phyloP scores from a whole-genome alignment of 2,329 filamentous ascomycete genomes.

The Capronia coronata region DNA sequence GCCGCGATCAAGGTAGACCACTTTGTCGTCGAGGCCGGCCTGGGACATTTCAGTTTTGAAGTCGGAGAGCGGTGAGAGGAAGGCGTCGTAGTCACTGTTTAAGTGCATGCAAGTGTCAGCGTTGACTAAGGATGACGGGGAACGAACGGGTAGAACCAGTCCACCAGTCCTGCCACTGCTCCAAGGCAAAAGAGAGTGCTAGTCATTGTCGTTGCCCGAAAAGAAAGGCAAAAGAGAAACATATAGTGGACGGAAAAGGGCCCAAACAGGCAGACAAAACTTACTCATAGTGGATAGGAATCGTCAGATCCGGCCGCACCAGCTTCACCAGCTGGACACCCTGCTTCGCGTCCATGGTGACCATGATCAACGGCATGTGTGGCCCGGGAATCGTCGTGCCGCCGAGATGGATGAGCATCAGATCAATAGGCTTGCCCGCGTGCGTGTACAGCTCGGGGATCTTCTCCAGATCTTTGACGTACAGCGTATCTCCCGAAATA shows the following conservation, averaged over 20 bases:
- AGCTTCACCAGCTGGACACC: conserved; percentile 55
- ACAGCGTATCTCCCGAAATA: conserved; percentile 60
- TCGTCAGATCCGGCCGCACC: conserved; percentile 55
- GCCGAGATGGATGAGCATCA: conserved; percentile 62
- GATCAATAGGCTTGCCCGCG: conserved; percentile 50
- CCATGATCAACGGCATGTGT: conserved; percentile 55
- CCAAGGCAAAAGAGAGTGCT: too few relatives aligned
- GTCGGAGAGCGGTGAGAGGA: conserved; percentile 53
- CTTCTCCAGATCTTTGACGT: conserved; percentile 56
- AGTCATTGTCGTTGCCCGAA: too few relatives aligned
- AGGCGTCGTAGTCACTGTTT: conserved; percentile 53
- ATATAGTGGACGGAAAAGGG: too few relatives aligned
- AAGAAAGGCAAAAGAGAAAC: too few relatives aligned
- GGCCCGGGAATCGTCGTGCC: conserved; percentile 60
- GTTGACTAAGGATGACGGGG: conserved; percentile 20
- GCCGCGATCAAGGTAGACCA: conserved; percentile 56
- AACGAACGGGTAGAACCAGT: not conserved
- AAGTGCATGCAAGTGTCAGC: not conserved
- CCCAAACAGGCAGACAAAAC: too few relatives aligned
- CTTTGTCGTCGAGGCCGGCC: conserved; percentile 47
- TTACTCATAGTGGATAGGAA: conserved; percentile 57
- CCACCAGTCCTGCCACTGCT: too few relatives aligned
- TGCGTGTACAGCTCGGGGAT: conserved; percentile 50
- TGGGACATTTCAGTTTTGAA: conserved; percentile 53
- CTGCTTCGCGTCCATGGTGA: conserved; percentile 62